Conservation (phyloP, 2,329 filamentous ascomycete species). For the Paradendryphiella salina region DNA sequence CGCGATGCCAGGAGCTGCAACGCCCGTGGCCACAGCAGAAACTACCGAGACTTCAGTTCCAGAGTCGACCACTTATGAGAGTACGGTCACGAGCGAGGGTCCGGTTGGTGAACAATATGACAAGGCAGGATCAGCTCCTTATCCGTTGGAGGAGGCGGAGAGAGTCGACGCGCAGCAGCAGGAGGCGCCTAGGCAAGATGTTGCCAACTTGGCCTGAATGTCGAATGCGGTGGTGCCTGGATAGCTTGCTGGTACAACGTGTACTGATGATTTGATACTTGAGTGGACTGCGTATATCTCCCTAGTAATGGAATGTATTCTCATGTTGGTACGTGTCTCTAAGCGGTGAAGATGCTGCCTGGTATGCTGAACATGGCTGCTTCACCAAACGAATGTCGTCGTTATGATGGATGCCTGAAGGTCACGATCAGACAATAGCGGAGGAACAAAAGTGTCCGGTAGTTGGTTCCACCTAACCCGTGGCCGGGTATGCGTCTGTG, state of each 20-base stretch:
- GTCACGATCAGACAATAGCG: neutral
- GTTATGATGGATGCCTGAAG: slow-evolving; percentile 17
- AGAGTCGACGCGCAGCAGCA: slow-evolving; percentile 27
- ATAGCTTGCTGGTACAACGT: neutral
- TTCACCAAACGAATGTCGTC: neutral
- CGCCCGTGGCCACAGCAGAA: neutral
- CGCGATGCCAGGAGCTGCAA: slow-evolving; percentile 47
- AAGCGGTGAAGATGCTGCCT: neutral
- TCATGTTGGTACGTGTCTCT: neutral
- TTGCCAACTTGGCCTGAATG: slow-evolving; percentile 16
- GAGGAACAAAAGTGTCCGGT: neutral
- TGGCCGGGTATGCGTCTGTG: slow-evolving; percentile 17
- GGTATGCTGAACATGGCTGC: neutral
- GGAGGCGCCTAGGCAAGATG: slow-evolving; percentile 8
- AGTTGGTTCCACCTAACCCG: slow-evolving; percentile 9
- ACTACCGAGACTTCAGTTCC: slow-evolving; percentile 2
- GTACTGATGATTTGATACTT: slow-evolving; percentile 25
- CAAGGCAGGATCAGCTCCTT: slow-evolving; percentile 33
- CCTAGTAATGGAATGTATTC: neutral
- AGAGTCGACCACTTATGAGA: slow-evolving; percentile 13
- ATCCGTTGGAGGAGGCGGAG: slow-evolving; percentile 39
- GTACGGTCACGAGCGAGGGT: slow-evolving; percentile 24
- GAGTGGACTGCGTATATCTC: neutral
- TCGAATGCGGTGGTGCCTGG: neutral
- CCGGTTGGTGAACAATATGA: slow-evolving; percentile 27